Evolutionary conservation across 208 protist species (phyloP), one percentile per base, ranked within the genome.

Genomic region (Acanthamoeba royreba): DNA sequence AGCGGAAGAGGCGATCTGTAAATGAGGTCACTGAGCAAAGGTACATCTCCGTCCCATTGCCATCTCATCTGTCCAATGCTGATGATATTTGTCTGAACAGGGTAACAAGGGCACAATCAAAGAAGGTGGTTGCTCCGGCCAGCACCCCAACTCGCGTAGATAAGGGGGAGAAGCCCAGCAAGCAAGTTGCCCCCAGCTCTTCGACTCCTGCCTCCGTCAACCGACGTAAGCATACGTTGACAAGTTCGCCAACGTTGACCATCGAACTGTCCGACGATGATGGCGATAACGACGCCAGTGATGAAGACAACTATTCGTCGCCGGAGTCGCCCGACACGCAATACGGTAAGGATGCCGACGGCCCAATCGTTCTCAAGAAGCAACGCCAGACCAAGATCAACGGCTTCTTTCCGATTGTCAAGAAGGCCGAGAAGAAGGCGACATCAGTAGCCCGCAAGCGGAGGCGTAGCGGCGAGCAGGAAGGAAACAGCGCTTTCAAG

Each of bases 341-440:
- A 45, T 45, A 45, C 31, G 43, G 74, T 25, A 85, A 85, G 43
- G 74, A 85, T 45, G 53, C 74, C 42, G 74, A 85, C 43, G 74
- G 74, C 22, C 74, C 74, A 25, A 85, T 85, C 74, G 74, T 85
- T 25, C 22, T 33, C 4, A 85, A 85, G 74, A 85, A 85, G 74
- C 46, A 85, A 28, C 31, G 69, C 8, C 74, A 85, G 74, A 85
- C 43, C 43, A 85, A 85, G 74, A 85, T 85, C 74, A 85, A 53
- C 74, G 74, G 74, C 43, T 85, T 85, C 74, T 85, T 85, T 33
- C 3, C 74, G n/a, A 45, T 85, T 0, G 4, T 85, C 15, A 13
- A 22, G 49, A 58, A 13, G 13, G 49, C 49, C 22, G 49, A 13
- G 49, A 22, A 13, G 22, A 13, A 58, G n/a, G n/a, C n/a, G n/a